Evolutionary conservation across 768 basidiomycete genomes (phyloP).

Genomic region (Tricholoma terreum): DNA sequence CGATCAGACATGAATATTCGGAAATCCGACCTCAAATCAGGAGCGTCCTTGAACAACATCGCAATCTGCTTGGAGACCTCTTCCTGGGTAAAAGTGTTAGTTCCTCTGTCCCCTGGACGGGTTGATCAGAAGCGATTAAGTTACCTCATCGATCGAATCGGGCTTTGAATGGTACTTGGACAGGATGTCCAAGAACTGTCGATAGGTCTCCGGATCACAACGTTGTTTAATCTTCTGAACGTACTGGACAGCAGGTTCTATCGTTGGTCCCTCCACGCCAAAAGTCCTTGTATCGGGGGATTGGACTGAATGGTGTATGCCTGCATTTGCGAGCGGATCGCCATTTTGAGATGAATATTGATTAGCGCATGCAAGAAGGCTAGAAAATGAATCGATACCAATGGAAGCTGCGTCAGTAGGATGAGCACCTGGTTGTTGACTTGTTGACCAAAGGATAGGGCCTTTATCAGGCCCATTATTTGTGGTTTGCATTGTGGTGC

Average conservation of each 20-base stretch:
- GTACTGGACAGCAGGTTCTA: slow-evolving; percentile 85
- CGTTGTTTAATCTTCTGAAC: slow-evolving; percentile 96
- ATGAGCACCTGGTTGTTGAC: slow-evolving; percentile 1
- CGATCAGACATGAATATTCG: slow-evolving; percentile 71
- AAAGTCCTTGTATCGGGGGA: slow-evolving; percentile 35
- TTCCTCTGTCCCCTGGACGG: slow-evolving; percentile 8
- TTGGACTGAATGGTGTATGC: slow-evolving; percentile 10
- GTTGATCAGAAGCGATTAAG: slow-evolving; percentile 10
- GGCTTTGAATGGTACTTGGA: slow-evolving; percentile 59
- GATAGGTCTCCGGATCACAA: slow-evolving; percentile 86
- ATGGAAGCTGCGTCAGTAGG: background rate
- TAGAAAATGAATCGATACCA: background rate
- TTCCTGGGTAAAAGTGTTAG: slow-evolving; percentile 35
- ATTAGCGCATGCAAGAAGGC: background rate
- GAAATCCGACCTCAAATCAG: slow-evolving; percentile 72
- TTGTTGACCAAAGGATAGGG: slow-evolving; percentile 37
- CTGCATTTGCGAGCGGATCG: background rate
- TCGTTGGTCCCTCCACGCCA: slow-evolving; percentile 42
- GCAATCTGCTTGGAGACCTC: slow-evolving; percentile 71
- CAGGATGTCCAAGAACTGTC: slow-evolving; percentile 74
- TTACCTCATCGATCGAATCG: slow-evolving; percentile 59
- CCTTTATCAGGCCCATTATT: slow-evolving; percentile 40
- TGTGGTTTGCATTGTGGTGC: slow-evolving; percentile 58
- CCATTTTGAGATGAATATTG: background rate
- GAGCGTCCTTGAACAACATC: slow-evolving; percentile 68